Percentiles rank a stretch among this genome's conserved stretches.
These are phyloP conservation scores for Trichoderma reesei DNA, from an alignment of 495 filamentous ascomycete genomes.

Conservation along the genomic window DNA sequence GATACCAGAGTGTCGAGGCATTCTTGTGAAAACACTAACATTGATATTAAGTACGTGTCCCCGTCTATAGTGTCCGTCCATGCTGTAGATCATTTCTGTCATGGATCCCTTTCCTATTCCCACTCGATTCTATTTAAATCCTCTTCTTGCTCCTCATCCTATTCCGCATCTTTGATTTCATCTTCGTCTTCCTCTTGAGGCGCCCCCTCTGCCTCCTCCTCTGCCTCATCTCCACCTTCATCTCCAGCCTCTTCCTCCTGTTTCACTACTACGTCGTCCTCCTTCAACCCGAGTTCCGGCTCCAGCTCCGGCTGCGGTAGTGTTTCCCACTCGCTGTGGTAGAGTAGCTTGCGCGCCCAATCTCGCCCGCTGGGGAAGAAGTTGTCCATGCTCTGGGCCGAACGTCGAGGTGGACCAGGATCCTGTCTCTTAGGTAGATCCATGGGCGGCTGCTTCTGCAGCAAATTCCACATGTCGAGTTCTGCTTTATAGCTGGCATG, in stretches of 20 bases:
- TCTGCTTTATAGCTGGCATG: constrained; percentile 9
- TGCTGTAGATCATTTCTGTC: background rate
- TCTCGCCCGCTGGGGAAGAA: constrained; percentile 6
- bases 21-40: background rate
- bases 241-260: constrained; percentile 1
- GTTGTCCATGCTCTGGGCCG: background rate
- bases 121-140: background rate
- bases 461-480: constrained; percentile 4
- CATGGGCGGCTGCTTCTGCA: constrained; percentile 10
- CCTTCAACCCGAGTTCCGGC: background rate
- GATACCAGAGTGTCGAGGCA: background rate
- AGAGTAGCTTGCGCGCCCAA: background rate
- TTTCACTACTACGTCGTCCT: background rate
- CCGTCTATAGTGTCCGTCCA: no score
- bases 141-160: background rate
- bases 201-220: background rate
- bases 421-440: background rate
- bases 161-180: background rate
- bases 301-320: background rate
- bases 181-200: background rate
- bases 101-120: background rate
- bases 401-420: background rate
- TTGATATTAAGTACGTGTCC: no score
- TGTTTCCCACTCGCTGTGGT: constrained; percentile 11
- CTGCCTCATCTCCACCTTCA: background rate